phyloP scores from a whole-genome alignment of 768 basidiomycete genomes.

The Serpula lacrymans region DNA sequence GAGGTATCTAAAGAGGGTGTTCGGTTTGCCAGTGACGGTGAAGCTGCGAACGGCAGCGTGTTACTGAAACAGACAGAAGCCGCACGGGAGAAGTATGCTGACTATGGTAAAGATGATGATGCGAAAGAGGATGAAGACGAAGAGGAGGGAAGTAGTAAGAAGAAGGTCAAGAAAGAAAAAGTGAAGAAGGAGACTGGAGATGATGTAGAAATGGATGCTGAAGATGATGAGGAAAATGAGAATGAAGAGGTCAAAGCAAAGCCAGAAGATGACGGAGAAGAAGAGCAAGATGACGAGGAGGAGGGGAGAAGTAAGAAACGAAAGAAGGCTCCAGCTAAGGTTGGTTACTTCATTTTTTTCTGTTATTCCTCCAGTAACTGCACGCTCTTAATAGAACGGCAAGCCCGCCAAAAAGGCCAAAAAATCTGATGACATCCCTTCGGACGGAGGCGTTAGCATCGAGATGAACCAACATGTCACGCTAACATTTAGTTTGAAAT shows the following conservation, averaged over 20 bases:
- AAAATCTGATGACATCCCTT: conserved; percentile 52
- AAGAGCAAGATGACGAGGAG: conserved; percentile 48
- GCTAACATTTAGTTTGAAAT: conserved; percentile 94
- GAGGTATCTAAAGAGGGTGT: conserved; percentile 96
- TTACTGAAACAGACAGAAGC: conserved; percentile 74
- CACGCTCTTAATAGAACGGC: conserved; percentile 22
- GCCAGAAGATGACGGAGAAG: conserved; percentile 41
- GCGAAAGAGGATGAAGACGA: conserved; percentile 36
- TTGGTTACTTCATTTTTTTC: conserved; percentile 13
- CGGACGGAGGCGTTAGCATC: conserved; percentile 62
- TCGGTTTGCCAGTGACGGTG: conserved; percentile 88
- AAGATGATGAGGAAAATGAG: conserved; percentile 31
- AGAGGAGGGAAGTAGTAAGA: conserved; percentile 32
- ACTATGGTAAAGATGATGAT: conserved; percentile 42
- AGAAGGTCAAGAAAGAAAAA: conserved; percentile 36
- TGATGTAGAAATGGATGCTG: conserved; percentile 48
- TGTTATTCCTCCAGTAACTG: not conserved
- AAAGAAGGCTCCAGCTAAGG: conserved; percentile 58
- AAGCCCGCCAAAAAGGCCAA: conserved; percentile 59
- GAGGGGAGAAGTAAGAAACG: conserved; percentile 62
- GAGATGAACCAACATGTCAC: conserved; percentile 89
- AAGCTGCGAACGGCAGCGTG: conserved; percentile 88
- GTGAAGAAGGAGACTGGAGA: conserved; percentile 39
- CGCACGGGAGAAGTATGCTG: conserved; percentile 36
- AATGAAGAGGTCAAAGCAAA: conserved; percentile 37